phyloP scores from a whole-genome alignment of 805 yeast genomes.

The Saturnispora bothae region DNA sequence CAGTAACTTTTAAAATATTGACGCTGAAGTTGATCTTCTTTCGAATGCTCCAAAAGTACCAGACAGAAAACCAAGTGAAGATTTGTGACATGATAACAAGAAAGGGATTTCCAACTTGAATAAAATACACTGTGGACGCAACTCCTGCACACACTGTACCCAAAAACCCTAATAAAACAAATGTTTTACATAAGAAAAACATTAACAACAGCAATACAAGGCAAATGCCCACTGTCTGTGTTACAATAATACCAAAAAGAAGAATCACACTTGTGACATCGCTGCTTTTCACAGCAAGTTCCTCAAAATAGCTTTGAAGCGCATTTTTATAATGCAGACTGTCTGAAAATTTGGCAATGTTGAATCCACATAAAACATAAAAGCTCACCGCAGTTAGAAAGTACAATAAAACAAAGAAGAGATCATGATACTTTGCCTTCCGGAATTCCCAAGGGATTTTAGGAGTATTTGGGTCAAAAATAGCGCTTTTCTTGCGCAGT shows the following conservation, averaged over 20 bases:
- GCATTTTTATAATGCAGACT: not conserved
- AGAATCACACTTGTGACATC: constrained; percentile 41
- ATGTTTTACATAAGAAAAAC: constrained; percentile 1
- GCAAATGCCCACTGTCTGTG: constrained; percentile 1
- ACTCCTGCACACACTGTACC: not conserved
- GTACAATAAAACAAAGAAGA: constrained; percentile 51
- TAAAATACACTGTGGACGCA: not conserved
- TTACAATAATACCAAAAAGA: not conserved
- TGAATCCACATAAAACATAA: constrained; percentile 56
- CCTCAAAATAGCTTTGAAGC: not conserved
- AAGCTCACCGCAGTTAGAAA: constrained; percentile 45
- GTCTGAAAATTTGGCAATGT: not conserved
- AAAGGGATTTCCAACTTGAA: not conserved
- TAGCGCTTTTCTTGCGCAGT: not conserved
- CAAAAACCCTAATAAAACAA: constrained; percentile 5
- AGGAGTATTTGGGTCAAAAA: not conserved
- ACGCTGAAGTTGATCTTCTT: constrained; percentile 22
- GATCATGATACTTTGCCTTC: constrained; percentile 56
- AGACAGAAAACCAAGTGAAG: constrained; percentile 13
- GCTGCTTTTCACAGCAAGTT: not conserved
- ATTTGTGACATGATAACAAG: constrained; percentile 21
- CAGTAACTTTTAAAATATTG: constrained; percentile 29
- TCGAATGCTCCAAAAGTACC: constrained; percentile 15
- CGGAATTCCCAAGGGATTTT: constrained; percentile 26
- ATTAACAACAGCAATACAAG: not conserved